phyloP scores from a whole-genome alignment of 2,329 filamentous ascomycete genomes.

The Phyllosticta citrichinensis region DNA sequence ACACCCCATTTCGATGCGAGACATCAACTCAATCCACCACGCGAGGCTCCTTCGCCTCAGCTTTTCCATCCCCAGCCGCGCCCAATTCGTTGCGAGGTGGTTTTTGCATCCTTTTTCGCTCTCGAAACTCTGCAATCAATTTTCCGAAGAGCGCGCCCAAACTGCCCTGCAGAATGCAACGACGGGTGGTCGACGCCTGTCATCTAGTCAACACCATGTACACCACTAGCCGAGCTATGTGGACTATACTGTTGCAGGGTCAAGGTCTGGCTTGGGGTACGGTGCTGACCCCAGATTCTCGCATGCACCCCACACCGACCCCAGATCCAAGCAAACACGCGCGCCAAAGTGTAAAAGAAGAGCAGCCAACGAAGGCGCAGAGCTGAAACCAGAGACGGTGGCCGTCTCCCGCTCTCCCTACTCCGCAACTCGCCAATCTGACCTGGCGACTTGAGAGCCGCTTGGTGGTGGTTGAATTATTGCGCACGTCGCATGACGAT shows the following conservation, averaged over 20 bases:
- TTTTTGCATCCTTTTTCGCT: not conserved
- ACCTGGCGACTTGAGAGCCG: not conserved
- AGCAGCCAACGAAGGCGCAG: not conserved
- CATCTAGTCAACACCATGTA: not conserved
- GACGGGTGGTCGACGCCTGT: not conserved
- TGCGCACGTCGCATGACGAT: not conserved
- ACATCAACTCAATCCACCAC: not conserved
- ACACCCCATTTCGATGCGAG: not conserved
- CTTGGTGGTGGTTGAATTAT: not conserved
- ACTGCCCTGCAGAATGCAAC: not conserved
- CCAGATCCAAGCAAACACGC: not conserved
- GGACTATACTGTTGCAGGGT: not conserved
- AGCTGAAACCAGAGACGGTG: not conserved
- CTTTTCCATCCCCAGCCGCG: not conserved
- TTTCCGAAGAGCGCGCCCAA: not conserved
- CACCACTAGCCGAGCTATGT: not conserved
- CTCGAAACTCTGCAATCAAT: not conserved
- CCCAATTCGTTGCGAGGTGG: not conserved
- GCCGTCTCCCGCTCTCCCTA: not conserved
- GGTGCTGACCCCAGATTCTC: not conserved
- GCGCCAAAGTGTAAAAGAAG: not conserved
- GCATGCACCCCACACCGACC: not conserved
- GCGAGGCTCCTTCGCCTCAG: not conserved
- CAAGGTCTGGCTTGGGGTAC: not conserved
- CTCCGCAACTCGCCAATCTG: not conserved